Evolutionary conservation across 306 rosid species (phyloP).

Genomic region (Sicyos baderoa): DNA sequence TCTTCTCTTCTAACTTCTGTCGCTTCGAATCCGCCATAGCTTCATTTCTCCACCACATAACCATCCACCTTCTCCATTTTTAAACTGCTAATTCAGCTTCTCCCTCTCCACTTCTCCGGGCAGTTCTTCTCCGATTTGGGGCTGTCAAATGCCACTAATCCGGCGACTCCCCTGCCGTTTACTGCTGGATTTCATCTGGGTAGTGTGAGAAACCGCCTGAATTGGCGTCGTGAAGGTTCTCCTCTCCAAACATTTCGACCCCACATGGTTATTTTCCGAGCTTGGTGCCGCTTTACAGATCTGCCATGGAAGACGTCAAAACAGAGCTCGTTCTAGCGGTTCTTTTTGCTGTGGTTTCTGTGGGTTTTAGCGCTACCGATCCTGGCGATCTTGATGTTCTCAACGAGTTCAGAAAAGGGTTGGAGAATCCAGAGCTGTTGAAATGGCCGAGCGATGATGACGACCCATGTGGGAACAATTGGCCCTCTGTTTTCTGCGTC

Average conservation of each 20-base stretch:
- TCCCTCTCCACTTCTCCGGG: not conserved
- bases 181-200: constrained; percentile 18
- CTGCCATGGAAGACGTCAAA: constrained; percentile 32
- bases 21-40: constrained; percentile 16
- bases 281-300: constrained; percentile 16
- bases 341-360: constrained; percentile 25
- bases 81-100: not conserved
- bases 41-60: not conserved
- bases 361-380: constrained; percentile 38
- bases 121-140: not conserved
- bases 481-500: constrained; percentile 58
- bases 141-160: not conserved
- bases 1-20: not conserved
- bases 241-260: constrained; percentile 11
- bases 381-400: constrained; percentile 56
- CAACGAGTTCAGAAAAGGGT: constrained; percentile 40
- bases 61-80: not conserved
- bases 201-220: constrained; percentile 18
- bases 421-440: constrained; percentile 56
- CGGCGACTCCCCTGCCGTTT: not conserved
- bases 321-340: constrained; percentile 21
- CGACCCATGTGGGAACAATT: constrained; percentile 65
- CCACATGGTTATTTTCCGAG: constrained; percentile 28
- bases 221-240: constrained; percentile 27
- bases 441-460: constrained; percentile 55